Conservation (phyloP, 139 green algal genomes). For the Coccomyxa sp. region DNA sequence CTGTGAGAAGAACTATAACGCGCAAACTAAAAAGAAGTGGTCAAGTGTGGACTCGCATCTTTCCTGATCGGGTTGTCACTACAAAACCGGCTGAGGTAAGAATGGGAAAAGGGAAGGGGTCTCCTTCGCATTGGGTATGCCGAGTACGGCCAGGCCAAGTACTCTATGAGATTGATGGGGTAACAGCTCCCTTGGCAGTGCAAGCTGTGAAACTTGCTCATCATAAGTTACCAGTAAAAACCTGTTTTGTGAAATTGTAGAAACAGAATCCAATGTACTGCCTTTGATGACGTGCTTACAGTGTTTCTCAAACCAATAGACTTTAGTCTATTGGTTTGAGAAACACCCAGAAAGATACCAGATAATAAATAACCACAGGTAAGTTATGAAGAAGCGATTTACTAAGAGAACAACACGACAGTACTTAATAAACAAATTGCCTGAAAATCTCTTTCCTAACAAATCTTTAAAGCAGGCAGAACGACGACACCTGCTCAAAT, state of each 20-base stretch:
- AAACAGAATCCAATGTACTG: not conserved
- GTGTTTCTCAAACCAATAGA: slow-evolving; percentile 7
- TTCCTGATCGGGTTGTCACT: slow-evolving; percentile 51
- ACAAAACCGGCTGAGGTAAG: slow-evolving; percentile 51
- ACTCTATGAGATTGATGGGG: slow-evolving; percentile 60
- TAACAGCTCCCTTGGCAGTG: slow-evolving; percentile 35
- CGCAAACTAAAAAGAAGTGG: slow-evolving; percentile 47
- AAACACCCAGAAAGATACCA: not conserved
- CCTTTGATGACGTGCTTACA: not conserved
- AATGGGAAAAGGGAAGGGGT: slow-evolving; percentile 65
- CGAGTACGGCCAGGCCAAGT: slow-evolving; percentile 45
- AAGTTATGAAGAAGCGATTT: not conserved
- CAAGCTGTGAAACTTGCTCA: slow-evolving; percentile 31
- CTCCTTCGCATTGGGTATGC: slow-evolving; percentile 44
- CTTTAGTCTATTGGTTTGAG: not conserved
- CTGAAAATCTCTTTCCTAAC: slow-evolving; percentile 6
- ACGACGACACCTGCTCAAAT: slow-evolving; percentile 7
- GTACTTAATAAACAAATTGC: not conserved
- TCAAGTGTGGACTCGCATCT: slow-evolving; percentile 57
- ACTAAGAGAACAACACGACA: not conserved
- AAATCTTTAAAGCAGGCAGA: not conserved
- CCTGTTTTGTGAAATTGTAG: slow-evolving; percentile 10
- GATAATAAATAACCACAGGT: slow-evolving; percentile 2
- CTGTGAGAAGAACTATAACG: slow-evolving; percentile 42
- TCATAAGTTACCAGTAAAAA: slow-evolving; percentile 23